Conservation (phyloP, 225 moss, liverwort and hornwort genomes). For the Lunularia cruciata region DNA sequence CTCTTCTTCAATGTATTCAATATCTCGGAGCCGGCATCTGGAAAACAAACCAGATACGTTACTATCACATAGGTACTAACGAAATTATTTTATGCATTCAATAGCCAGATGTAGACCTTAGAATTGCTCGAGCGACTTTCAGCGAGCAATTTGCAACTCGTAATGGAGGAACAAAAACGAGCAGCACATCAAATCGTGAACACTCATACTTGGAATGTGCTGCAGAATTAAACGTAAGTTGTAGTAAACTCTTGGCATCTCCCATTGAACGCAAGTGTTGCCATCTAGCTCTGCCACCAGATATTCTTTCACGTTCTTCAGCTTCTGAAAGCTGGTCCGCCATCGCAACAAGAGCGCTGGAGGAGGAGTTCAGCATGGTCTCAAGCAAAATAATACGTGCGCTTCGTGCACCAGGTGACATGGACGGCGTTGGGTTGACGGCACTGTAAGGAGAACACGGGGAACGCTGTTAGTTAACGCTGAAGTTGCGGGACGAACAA, state of each 20-base stretch:
- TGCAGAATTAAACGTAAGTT: conserved; percentile 68
- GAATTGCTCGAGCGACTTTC: too few relatives aligned
- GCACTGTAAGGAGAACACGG: conserved; percentile 21
- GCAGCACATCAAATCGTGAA: neutral
- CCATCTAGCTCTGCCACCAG: conserved; percentile 81
- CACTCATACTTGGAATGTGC: conserved; percentile 42
- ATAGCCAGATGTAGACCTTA: too few relatives aligned
- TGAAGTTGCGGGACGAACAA: neutral
- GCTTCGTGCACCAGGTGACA: conserved; percentile 59
- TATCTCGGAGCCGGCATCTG: conserved; percentile 85
- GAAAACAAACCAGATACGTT: neutral
- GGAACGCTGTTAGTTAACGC: neutral
- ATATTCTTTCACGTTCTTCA: conserved; percentile 86
- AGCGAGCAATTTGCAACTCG: too few relatives aligned
- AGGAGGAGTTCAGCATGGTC: conserved; percentile 82
- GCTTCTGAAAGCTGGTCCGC: conserved; percentile 99
- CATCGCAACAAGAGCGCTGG: conserved; percentile 86
- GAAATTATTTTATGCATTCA: too few relatives aligned
- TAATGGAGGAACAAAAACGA: too few relatives aligned
- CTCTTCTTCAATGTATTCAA: conserved; percentile 72
- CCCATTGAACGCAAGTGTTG: conserved; percentile 77
- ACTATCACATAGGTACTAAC: neutral
- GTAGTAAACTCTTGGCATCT: conserved; percentile 78
- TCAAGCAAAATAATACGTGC: conserved; percentile 80
- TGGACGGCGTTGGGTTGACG: conserved; percentile 34